phyloP scores from a whole-genome alignment of 1,139 yeast genomes.

The Kluyveromyces sp. region DNA sequence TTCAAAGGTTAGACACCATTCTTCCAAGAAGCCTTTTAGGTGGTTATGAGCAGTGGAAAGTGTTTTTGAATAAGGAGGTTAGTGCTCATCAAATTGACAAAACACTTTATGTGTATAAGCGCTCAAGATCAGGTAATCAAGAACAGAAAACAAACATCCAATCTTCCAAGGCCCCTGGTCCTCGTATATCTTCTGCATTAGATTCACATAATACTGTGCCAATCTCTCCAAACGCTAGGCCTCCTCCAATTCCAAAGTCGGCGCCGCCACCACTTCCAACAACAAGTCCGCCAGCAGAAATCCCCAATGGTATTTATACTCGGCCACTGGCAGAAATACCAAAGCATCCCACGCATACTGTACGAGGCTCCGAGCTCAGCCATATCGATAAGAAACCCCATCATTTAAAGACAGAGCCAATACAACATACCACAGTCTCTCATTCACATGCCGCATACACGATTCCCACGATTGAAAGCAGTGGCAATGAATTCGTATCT shows the following conservation, averaged over 20 bases:
- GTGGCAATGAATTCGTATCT: slow-evolving; percentile 36
- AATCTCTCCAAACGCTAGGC: background rate
- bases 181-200: too few species aligned
- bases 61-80: slow-evolving; percentile 18
- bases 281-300: slow-evolving; percentile 17
- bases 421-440: too few species aligned
- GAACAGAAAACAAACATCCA: too few species aligned
- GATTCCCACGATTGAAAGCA: slow-evolving; percentile 36
- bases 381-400: background rate
- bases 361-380: slow-evolving; percentile 3
- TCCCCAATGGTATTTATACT: slow-evolving; percentile 23
- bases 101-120: background rate
- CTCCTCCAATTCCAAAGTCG: slow-evolving; percentile 3
- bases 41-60: slow-evolving; percentile 33
- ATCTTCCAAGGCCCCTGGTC: too few species aligned
- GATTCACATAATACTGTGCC: background rate
- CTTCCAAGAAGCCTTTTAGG: slow-evolving; percentile 29
- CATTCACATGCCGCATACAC: background rate
- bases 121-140: background rate
- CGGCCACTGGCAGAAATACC: slow-evolving; percentile 20
- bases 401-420: background rate
- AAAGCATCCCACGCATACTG: slow-evolving; percentile 9
- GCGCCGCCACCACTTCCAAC: slow-evolving; percentile 10
- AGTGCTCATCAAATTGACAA: slow-evolving; percentile 17
- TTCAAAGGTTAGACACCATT: slow-evolving; percentile 13